Evolutionary conservation across 495 filamentous ascomycete species (phyloP).

Genomic region (Recurvomyces mirabilis): DNA sequence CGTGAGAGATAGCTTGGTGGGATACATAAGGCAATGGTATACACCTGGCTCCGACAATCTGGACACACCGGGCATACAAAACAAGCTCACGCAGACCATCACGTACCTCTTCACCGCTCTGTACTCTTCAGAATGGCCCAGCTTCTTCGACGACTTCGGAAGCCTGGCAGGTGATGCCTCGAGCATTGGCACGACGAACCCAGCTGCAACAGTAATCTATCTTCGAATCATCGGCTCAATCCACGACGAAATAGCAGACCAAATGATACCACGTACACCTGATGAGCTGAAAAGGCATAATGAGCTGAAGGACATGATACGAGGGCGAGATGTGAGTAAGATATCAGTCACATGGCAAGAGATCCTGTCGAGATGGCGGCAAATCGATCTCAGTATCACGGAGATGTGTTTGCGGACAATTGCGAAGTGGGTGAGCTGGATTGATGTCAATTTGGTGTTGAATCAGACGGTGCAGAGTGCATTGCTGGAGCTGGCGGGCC

Average conservation of each 20-base stretch:
- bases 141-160: slow-evolving; percentile 80
- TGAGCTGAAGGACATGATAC: slow-evolving; percentile 77
- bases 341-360: slow-evolving; percentile 85
- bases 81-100: slow-evolving; percentile 91
- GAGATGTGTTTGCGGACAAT: slow-evolving; percentile 81
- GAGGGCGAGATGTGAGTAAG: slow-evolving; percentile 71
- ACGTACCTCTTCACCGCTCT: slow-evolving; percentile 80
- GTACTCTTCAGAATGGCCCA: slow-evolving; percentile 75
- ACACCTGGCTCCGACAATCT: slow-evolving; percentile 38
- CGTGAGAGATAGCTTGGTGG: slow-evolving; percentile 65
- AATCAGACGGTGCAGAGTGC: slow-evolving; percentile 74
- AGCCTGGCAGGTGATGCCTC: slow-evolving; percentile 44
- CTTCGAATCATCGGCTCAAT: slow-evolving; percentile 75
- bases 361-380: slow-evolving; percentile 69
- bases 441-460: slow-evolving; percentile 85
- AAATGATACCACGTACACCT: slow-evolving; percentile 62
- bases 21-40: slow-evolving; percentile 66
- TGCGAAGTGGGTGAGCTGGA: slow-evolving; percentile 95
- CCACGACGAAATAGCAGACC: slow-evolving; percentile 95
- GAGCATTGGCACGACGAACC: slow-evolving; percentile 40
- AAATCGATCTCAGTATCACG: slow-evolving; percentile 59
- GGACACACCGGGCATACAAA: slow-evolving; percentile 72
- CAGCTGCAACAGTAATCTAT: slow-evolving; percentile 70
- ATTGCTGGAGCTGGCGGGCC: slow-evolving; percentile 61
- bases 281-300: slow-evolving; percentile 68